Conservation (phyloP, 2,329 filamentous ascomycete genomes). For the Hypoxylon sp. region DNA sequence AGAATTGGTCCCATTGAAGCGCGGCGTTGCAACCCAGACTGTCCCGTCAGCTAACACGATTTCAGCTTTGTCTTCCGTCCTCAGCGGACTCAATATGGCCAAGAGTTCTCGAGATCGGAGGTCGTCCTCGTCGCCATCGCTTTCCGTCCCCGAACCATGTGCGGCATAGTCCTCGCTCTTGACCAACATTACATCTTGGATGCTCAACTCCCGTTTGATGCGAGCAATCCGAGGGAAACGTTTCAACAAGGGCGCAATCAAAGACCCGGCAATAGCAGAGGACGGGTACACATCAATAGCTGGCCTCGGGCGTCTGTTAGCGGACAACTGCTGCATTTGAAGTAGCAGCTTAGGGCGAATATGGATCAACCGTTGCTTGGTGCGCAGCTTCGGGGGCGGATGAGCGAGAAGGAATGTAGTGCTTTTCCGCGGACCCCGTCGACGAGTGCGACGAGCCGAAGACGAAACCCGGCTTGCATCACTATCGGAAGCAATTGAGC, state of each 20-base stretch:
- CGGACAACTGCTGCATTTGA: conserved; percentile 78
- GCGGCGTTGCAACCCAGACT: conserved; percentile 69
- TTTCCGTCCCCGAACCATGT: conserved; percentile 56
- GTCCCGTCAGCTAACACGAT: conserved; percentile 76
- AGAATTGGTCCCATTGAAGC: conserved; percentile 61
- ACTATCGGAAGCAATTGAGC: conserved; percentile 62
- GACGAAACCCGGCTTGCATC: conserved; percentile 62
- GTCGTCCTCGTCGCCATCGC: conserved; percentile 60
- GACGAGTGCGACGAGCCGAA: conserved; percentile 57
- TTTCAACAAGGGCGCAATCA: conserved; percentile 71
- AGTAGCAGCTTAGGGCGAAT: conserved; percentile 78
- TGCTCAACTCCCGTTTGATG: conserved; percentile 73
- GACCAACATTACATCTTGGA: conserved; percentile 79
- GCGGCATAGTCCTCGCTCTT: conserved; percentile 76
- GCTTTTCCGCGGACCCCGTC: conserved; percentile 67
- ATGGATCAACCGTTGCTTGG: conserved; percentile 75
- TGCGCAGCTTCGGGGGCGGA: conserved; percentile 71
- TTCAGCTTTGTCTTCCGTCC: conserved; percentile 71
- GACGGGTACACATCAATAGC: conserved; percentile 82
- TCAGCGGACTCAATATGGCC: conserved; percentile 76
- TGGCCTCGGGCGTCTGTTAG: conserved; percentile 74
- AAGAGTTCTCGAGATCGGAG: conserved; percentile 67
- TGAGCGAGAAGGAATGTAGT: conserved; percentile 78
- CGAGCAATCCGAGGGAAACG: conserved; percentile 75
- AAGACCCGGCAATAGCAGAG: conserved; percentile 69